Evolutionary conservation across 257 asterid species (phyloP), one percentile per base, ranked within the genome.

Genomic region (Solanum piurae): DNA sequence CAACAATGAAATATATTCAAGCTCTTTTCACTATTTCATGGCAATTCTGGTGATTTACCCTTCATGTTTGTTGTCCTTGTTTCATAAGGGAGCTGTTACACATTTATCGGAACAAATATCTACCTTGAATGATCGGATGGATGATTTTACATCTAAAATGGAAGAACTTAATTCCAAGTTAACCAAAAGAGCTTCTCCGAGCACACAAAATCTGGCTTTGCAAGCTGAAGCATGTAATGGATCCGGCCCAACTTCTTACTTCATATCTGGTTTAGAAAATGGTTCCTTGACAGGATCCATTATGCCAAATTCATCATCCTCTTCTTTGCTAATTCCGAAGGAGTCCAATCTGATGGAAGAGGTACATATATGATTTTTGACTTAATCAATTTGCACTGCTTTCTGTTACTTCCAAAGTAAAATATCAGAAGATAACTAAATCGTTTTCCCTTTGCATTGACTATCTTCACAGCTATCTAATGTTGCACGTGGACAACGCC

Each of bases 91-190:
- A 89, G 91, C 96, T 44, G 91, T 92, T 55, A 83, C 91, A 14
- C 99, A 93, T 31, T 95, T 97, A 69, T 95, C 95, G 13, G 99
- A 97, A 93, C 99, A 96, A 86, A 95, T 98, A 34, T 94, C 98
- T 6, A 93, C 97, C 2, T 91, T 96, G 84, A 94, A 94, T 62
- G 98, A 95, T 87, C 92, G 99, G 76, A 94, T 98, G 95, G 98
- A 98, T 87, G 99, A 96, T 79, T 95, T 96, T 91, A 95, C 99
- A 31, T 91, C 93, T 86, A 90, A 90, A 62, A 88, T 98, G 49
- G 98, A 96, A 87, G 99, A 94, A 90, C 91, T 98, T 60, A 98
- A 91, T 89, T 90, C 96, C 42, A 95, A 94, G 94, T 79, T 98
- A 87, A 87, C 89, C n/a, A 90, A 91, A 89, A 89, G 87, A 85